phyloP scores from a whole-genome alignment of 257 asterid species.

The Solanum chiquidenum region DNA sequence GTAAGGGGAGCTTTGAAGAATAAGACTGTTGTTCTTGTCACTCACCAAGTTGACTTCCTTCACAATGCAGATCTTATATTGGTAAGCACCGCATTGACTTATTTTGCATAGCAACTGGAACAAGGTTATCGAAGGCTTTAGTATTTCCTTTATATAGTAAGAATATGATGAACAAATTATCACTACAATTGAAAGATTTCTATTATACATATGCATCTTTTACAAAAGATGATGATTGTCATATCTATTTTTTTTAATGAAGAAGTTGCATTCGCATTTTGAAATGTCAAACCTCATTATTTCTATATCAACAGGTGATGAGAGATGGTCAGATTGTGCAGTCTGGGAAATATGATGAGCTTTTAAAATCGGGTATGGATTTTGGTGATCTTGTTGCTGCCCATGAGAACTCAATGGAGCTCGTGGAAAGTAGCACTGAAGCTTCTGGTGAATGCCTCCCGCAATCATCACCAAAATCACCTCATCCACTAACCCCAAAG shows the following conservation, averaged over 20 bases:
- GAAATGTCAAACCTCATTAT: background rate
- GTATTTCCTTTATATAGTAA: background rate
- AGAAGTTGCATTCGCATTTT: background rate
- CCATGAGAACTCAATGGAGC: conserved; percentile 56
- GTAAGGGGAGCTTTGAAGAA: conserved; percentile 44
- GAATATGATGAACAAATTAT: background rate
- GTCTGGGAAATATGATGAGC: conserved; percentile 51
- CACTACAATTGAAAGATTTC: background rate
- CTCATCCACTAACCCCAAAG: conserved; percentile 11
- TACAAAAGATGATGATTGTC: background rate
- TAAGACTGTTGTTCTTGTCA: conserved; percentile 56
- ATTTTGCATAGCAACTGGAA: background rate
- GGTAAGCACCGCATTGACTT: conserved; percentile 18
- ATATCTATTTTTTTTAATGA: background rate
- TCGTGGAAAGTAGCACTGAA: conserved; percentile 30
- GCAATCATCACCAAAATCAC: conserved; percentile 9
- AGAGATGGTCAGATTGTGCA: conserved; percentile 60
- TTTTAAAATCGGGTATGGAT: conserved; percentile 34
- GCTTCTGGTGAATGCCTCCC: background rate
- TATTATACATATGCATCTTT: background rate
- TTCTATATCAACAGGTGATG: conserved; percentile 34
- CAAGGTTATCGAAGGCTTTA: background rate
- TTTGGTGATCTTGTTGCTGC: conserved; percentile 62
- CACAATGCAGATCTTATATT: conserved; percentile 56
- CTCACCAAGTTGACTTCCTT: conserved; percentile 75